Evolutionary conservation across 352 stramenopile species (phyloP), one percentile per base, ranked within the genome.

Genomic region (Elongisporangium anandrum): DNA sequence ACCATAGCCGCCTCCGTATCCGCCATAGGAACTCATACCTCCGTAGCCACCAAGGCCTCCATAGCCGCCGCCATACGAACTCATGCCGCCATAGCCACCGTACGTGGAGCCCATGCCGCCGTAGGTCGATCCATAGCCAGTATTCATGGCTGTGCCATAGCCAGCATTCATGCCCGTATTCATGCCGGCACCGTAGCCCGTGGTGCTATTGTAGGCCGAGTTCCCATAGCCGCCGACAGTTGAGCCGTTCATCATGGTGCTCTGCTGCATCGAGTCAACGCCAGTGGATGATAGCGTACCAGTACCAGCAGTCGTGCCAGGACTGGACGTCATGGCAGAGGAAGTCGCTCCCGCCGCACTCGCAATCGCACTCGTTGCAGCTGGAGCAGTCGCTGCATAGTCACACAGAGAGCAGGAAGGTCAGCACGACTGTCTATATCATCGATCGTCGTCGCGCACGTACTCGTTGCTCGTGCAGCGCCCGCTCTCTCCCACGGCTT

Each of bases 401-500:
- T 52, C 56, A 52, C 52, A 59, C 59, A 68, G 54, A 49, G 54
- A 52, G 45, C 65, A 20, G 4, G 0, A 48, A n/a, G n/a, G 52
- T 57, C 19, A 57, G 52, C 4, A 8, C 20, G 13, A 16, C n/a
- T n/a, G n/a, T n/a, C n/a, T n/a, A n/a, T n/a, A n/a, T n/a, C n/a
- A n/a, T n/a, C n/a, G n/a, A n/a, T n/a, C n/a, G n/a, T n/a, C n/a
- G n/a, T n/a, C 5, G 6, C n/a, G 17, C 47, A 54, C 55, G 29
- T 51, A 84, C 72, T 64, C 24, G 66, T 50, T 3, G 34, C 34
- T 60, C 65, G 65, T 5, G 70, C 65, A 9, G 59, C 50, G 13
- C 59, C 56, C 13, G 58, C 59, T 52, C 79, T 80, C 53, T 87
- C 77, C 77, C 77, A 87, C 8, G 77, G 77, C 61, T 87, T 87